A percentile compares a stretch with the other conserved stretches of the same genome.
These are phyloP conservation scores for Trichoderma sp. DNA, from an alignment of 2,329 filamentous ascomycete genomes.

Conservation along the genomic window DNA sequence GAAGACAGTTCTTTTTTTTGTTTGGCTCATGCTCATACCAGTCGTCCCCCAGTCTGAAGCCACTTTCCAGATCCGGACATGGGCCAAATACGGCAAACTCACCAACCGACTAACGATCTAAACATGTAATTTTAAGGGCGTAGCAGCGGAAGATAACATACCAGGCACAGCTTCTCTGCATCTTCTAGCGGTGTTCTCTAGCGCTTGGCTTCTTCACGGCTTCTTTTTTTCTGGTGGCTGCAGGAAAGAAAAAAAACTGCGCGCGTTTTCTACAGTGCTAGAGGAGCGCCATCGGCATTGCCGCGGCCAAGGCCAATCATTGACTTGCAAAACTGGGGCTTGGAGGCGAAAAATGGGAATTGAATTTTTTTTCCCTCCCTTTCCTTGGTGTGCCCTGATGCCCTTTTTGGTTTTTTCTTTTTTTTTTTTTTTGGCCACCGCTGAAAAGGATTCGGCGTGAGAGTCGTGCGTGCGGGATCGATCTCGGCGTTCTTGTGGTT, in stretches of 20 bases:
- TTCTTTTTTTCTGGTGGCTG: slow-evolving; percentile 11
- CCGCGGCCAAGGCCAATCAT: slow-evolving; percentile 21
- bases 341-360: slow-evolving; percentile 22
- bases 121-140: slow-evolving; percentile 14
- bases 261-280: background rate
- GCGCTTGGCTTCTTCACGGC: slow-evolving; percentile 10
- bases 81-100: background rate
- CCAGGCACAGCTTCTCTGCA: slow-evolving; percentile 11
- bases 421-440: background rate
- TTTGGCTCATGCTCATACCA: background rate
- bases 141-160: background rate
- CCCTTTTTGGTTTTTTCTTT: background rate
- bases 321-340: slow-evolving; percentile 16
- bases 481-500: slow-evolving; percentile 17
- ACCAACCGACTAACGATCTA: background rate
- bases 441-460: background rate
- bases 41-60: background rate
- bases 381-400: background rate
- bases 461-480: slow-evolving; percentile 1
- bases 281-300: slow-evolving; percentile 11
- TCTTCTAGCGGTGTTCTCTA: slow-evolving; percentile 27
- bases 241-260: background rate
- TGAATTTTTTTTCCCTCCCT: slow-evolving; percentile 1
- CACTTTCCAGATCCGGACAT: background rate
- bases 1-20: background rate